Conservation (phyloP, 1,139 yeast genomes). For the Pneumocystis oryctolagi region DNA sequence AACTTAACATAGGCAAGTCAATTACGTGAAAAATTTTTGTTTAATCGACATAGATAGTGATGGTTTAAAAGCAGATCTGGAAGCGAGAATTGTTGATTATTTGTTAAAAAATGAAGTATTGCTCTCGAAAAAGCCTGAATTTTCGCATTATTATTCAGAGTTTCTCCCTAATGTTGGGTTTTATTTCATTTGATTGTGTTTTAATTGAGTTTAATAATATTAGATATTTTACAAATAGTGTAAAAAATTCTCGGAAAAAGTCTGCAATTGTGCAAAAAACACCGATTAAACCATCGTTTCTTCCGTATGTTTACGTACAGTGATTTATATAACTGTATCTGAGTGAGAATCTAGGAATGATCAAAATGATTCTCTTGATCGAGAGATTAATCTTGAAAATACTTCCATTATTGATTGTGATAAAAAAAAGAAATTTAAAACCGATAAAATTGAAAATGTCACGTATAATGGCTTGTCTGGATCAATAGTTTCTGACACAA, state of each 20-base stretch:
- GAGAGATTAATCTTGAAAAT: not conserved
- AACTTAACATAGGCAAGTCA: not conserved
- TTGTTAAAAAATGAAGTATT: not conserved
- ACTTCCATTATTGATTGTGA: not conserved
- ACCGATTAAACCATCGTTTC: not conserved
- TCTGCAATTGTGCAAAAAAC: not conserved
- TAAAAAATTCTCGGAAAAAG: not conserved
- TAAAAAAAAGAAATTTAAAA: not conserved
- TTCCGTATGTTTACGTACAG: not conserved
- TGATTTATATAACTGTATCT: not conserved
- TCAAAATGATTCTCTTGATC: not conserved
- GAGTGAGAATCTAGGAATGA: not conserved
- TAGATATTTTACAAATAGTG: not conserved
- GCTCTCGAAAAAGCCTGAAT: not conserved
- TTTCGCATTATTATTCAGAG: not conserved
- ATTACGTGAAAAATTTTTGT: not conserved
- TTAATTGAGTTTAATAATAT: not conserved
- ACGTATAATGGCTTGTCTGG: not conserved
- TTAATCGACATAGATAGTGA: not conserved
- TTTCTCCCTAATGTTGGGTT: not conserved
- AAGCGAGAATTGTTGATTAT: not conserved
- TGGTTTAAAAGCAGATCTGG: not conserved
- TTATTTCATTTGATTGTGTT: not conserved
- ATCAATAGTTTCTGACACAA: not conserved
- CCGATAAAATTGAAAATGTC: not conserved